Base-by-base conservation (phyloP, 1,284 basidiomycete genomes). In the Moesziomyces globuligerus region DNA sequence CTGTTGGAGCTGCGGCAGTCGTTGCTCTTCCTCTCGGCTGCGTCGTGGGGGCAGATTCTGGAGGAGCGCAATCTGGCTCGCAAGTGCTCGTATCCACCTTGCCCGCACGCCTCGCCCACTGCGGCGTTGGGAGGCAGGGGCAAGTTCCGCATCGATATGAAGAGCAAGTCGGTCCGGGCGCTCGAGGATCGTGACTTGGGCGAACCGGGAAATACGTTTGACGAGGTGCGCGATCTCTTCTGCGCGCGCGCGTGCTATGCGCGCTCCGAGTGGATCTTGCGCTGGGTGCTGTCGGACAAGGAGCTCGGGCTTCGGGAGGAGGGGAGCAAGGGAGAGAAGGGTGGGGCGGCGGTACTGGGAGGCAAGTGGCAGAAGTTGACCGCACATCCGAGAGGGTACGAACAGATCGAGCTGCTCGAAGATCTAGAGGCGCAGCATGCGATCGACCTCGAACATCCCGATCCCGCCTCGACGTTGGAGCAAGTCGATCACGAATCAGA, bases 281-380 rank as follows among this genome's bases (percentile, higher is more conserved):
- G 59, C 17, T 72, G 69, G 64, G 58, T 72, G 21, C 41, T 72
- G 47, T 37, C 39, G n/a, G 52, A 70, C 34, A 41, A 50, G 15
- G 56, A 52, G 49, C 25, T 67, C 4, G 65, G 46, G 21, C 13
- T 52, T n/a, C 13, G 21, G 25, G 49, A 48, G 8, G 94, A 97
- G 80, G 92, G 94, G 77, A 25, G 8, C 9, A 46, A 6, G 18
- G 28, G 41, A 24, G 24, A 9, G 29, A 38, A n/a, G 13, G 28
- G 17, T n/a, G 15, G 94, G 96, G 80, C 92, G 93, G 78, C 87
- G 87, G 10, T 38, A 11, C 20, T 54, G 93, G 98, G 82, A 87
- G 93, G 21, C 86, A 87, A 54, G 90, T 94, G 82, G 86, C 94
- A 38, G 94, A 98, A 83, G 87, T 90, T 61, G 86, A 98, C 29